Evolutionary conservation across 1,139 yeast species (phyloP), one percentile per base, ranked within the genome.

Genomic region (Schizosaccharomyces versatilis): DNA sequence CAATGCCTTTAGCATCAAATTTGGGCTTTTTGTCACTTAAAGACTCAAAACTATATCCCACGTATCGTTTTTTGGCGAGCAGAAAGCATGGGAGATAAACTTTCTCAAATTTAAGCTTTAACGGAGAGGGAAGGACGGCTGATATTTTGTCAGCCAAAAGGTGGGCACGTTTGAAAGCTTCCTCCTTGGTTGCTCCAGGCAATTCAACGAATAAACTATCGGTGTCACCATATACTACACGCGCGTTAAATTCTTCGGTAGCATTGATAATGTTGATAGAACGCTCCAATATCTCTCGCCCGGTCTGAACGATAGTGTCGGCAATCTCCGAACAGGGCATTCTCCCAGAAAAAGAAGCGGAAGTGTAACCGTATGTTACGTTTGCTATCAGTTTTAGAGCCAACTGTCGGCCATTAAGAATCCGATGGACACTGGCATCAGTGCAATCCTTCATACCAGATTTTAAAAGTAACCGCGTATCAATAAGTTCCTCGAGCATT

Each of bases 281-380:
- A 17, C 53, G 55, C 54, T 78, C 79, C 55, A 90, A 67, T 0
- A 86, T 81, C 65, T 88, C 96, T 57, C 97, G 71, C 0, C 93
- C 98, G 0, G 93, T 80, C 36, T 90, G 79, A 0, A 90, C 98
- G 64, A 90, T 85, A 9, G 94, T 82, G 68, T 90, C 98, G 0
- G 98, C 95, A 39, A 90, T 75, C 64, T 86, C 97, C 0, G 94
- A 79, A 62, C 93, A 84, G 0, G 98, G 98, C 98, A 90, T 90
- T 60, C 98, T 71, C 0, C 98, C 98, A 40, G 95, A 85, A 63
- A 81, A 90, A 0, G 95, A 78, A 0, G 98, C 98, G 0, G 96
- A 82, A 0, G 97, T 76, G 64, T 90, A 90, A 0, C 98, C 98
- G 69, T 90, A 90, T 0, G 96, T 88, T 14, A 90, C 98, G 66